Evolutionary conservation across 257 asterid genomes (phyloP).

Genomic region (Rubia yunnanensis): DNA sequence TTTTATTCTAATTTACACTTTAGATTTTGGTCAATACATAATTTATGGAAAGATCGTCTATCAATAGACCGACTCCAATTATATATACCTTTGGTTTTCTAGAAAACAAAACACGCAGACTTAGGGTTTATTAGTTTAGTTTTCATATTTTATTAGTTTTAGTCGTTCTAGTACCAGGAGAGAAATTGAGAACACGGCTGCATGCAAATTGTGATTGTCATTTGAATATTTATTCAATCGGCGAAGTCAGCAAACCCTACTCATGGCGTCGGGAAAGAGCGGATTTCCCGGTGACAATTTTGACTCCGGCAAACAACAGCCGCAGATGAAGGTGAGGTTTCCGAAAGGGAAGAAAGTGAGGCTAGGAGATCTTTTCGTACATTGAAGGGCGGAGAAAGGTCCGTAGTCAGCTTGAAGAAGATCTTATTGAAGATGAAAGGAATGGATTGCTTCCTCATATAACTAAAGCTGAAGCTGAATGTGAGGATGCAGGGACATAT

Average conservation of each 20-base stretch:
- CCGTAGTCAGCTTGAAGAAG: constrained; percentile 40
- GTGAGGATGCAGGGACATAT: constrained; percentile 56
- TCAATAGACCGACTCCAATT: too few relatives aligned
- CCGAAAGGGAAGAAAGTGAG: constrained; percentile 89
- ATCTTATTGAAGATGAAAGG: constrained; percentile 43
- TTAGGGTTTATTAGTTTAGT: too few relatives aligned
- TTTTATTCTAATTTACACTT: too few relatives aligned
- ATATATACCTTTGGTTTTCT: too few relatives aligned
- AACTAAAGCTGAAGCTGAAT: constrained; percentile 50
- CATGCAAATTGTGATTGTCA: too few relatives aligned
- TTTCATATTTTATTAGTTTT: too few relatives aligned
- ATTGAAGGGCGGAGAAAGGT: constrained; percentile 41
- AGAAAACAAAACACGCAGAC: too few relatives aligned
- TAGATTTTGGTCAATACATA: too few relatives aligned
- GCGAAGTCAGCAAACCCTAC: background rate
- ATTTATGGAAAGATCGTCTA: too few relatives aligned
- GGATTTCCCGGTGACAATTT: constrained; percentile 46
- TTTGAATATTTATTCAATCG: too few relatives aligned
- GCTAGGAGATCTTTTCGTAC: constrained; percentile 38
- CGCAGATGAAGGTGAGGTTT: constrained; percentile 71
- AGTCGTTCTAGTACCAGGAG: too few relatives aligned
- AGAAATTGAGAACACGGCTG: too few relatives aligned
- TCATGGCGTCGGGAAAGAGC: constrained; percentile 55
- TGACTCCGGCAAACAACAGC: constrained; percentile 36
- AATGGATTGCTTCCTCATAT: constrained; percentile 44